Evolutionary conservation across 1,139 yeast genomes (phyloP).

Genomic region (Candida neerlandica): DNA sequence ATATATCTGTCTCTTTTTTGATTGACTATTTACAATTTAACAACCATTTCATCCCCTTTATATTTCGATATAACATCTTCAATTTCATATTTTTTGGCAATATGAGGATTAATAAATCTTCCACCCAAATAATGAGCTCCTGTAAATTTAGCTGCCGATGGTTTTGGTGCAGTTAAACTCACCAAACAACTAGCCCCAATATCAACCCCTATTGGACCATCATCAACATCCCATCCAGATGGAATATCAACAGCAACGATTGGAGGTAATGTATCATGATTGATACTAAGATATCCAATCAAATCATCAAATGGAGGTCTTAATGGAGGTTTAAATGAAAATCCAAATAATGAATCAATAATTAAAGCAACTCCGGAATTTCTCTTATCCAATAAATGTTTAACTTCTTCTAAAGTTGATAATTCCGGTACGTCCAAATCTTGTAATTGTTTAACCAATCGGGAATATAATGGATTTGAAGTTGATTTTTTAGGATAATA

Average conservation of each 20-base stretch:
- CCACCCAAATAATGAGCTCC: slow-evolving; percentile 83
- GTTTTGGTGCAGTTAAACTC: slow-evolving; percentile 92
- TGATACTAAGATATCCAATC: slow-evolving; percentile 45
- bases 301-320: slow-evolving; percentile 74
- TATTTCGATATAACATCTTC: slow-evolving; percentile 41
- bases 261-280: slow-evolving; percentile 45
- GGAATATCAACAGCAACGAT: slow-evolving; percentile 89
- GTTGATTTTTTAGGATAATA: slow-evolving; percentile 65
- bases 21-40: slow-evolving; percentile 27
- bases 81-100: slow-evolving; percentile 76
- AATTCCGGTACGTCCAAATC: slow-evolving; percentile 54
- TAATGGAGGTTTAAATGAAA: slow-evolving; percentile 88
- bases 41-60: slow-evolving; percentile 40
- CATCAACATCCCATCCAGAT: slow-evolving; percentile 95
- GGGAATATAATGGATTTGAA: slow-evolving; percentile 44
- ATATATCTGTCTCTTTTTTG: not conserved
- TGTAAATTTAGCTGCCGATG: slow-evolving; percentile 61
- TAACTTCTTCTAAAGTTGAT: slow-evolving; percentile 37
- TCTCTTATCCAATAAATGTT: slow-evolving; percentile 23
- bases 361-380: slow-evolving; percentile 35
- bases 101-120: slow-evolving; percentile 64
- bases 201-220: slow-evolving; percentile 61
- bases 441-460: slow-evolving; percentile 60
- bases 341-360: slow-evolving; percentile 88
- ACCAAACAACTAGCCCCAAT: slow-evolving; percentile 68